These are phyloP conservation scores for Sicyos edulis DNA, from an alignment of 306 rosid species.

Conservation along the genomic window DNA sequence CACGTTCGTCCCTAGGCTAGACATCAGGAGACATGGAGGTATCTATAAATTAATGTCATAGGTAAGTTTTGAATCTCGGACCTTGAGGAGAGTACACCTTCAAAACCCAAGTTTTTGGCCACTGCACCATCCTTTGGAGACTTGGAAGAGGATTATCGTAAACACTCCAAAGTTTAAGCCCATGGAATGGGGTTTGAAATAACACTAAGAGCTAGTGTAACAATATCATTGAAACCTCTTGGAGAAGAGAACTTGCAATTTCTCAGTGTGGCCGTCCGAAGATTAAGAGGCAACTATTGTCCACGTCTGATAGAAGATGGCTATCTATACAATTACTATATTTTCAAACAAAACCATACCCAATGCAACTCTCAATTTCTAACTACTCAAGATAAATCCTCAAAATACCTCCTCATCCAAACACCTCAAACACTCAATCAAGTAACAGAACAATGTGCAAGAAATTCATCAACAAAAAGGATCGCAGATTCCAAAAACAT, in stretches of 20 bases:
- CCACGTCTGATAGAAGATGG: constrained; percentile 43
- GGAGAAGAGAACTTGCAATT: constrained; percentile 41
- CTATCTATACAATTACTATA: constrained; percentile 28
- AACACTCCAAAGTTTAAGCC: constrained; percentile 48
- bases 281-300: constrained; percentile 49
- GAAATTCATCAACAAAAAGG: not conserved
- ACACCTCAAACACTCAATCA: too few species aligned
- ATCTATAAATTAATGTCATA: too few species aligned
- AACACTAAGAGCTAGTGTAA: constrained; percentile 31
- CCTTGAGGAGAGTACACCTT: too few species aligned
- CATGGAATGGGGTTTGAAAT: constrained; percentile 35
- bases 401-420: too few species aligned
- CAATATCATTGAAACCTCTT: constrained; percentile 22
- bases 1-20: too few species aligned
- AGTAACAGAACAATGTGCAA: not conserved
- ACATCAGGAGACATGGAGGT: too few species aligned
- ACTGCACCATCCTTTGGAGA: too few species aligned
- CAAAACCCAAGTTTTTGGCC: too few species aligned
- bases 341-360: constrained; percentile 11
- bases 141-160: constrained; percentile 51
- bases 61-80: too few species aligned
- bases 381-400: too few species aligned
- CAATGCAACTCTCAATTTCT: too few species aligned
- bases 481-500: not conserved
- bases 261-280: constrained; percentile 50